Percentiles rank a stretch among this genome's conserved stretches.
These are phyloP conservation scores for Alternaria brassicae DNA, from an alignment of 2,329 filamentous ascomycete species.

Conservation along the genomic window DNA sequence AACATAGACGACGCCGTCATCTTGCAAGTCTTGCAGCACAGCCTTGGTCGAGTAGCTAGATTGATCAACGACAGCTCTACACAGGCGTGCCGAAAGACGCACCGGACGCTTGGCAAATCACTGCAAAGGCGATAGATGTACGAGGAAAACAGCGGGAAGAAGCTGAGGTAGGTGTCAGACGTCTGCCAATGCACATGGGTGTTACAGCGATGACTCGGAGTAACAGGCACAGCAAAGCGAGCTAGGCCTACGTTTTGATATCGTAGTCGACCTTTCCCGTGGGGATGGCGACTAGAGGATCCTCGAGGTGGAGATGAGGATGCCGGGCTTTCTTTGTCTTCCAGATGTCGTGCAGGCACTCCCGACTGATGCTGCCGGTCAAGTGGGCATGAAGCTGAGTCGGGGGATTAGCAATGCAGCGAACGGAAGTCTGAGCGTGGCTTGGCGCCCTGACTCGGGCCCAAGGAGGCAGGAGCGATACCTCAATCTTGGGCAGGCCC, in stretches of 20 bases:
- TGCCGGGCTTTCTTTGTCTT: slow-evolving; percentile 60
- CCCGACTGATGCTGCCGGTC: slow-evolving; percentile 76
- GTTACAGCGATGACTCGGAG: slow-evolving; percentile 5
- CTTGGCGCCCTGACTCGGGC: slow-evolving; percentile 23
- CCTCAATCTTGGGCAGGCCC: slow-evolving; percentile 55
- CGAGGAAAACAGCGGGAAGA: slow-evolving; percentile 78
- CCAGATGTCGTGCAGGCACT: slow-evolving; percentile 79
- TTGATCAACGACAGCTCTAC: slow-evolving; percentile 16
- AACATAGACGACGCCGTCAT: slow-evolving; percentile 77
- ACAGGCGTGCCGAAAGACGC: slow-evolving; percentile 53
- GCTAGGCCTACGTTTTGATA: slow-evolving; percentile 65
- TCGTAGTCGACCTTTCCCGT: slow-evolving; percentile 74
- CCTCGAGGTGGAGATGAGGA: slow-evolving; percentile 64
- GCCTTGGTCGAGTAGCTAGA: slow-evolving; percentile 65
- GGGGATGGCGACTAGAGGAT: slow-evolving; percentile 74
- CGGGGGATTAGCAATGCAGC: slow-evolving; percentile 35
- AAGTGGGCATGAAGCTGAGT: slow-evolving; percentile 79
- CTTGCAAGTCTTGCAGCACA: slow-evolving; percentile 65
- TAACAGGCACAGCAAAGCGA: slow-evolving; percentile 14
- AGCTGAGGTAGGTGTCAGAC: slow-evolving; percentile 54
- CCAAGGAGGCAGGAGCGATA: slow-evolving; percentile 33
- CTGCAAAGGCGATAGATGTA: slow-evolving; percentile 81
- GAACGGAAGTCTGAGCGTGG: slow-evolving; percentile 35
- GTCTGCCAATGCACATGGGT: slow-evolving; percentile 5
- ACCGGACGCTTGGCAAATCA: slow-evolving; percentile 65